These are phyloP conservation scores for Ogataea zsoltii DNA, from an alignment of 805 yeast genomes.

Conservation along the genomic window DNA sequence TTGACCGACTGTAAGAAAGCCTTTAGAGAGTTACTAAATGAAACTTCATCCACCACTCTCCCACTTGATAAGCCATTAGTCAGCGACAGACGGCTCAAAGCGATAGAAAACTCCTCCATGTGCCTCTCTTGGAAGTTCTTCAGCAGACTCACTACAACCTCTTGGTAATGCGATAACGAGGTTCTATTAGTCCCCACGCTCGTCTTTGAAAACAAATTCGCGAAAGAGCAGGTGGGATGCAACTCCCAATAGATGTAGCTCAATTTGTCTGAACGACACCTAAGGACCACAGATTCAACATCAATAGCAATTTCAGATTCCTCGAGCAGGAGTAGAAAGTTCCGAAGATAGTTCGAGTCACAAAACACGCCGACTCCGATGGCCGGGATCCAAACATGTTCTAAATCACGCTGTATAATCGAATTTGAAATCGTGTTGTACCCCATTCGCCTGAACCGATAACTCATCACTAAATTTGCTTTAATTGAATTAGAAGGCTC, in stretches of 20 bases:
- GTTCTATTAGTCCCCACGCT: too few species aligned
- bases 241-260: conserved; percentile 30
- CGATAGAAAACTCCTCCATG: background rate
- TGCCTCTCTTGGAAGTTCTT: too few species aligned
- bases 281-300: conserved; percentile 15
- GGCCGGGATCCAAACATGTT: conserved; percentile 25
- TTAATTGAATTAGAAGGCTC: conserved; percentile 17
- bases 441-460: conserved; percentile 25
- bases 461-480: conserved; percentile 24
- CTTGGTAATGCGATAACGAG: background rate
- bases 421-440: conserved; percentile 15
- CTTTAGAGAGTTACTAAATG: too few species aligned
- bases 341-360: conserved; percentile 16
- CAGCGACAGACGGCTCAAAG: background rate
- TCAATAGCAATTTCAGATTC: conserved; percentile 8
- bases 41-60: too few species aligned
- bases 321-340: conserved; percentile 23
- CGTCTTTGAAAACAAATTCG: too few species aligned
- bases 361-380: conserved; percentile 9
- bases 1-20: too few species aligned
- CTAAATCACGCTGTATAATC: conserved; percentile 16
- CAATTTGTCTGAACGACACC: conserved; percentile 13
- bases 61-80: background rate
- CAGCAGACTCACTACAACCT: background rate
- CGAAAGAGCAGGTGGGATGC: conserved; percentile 18